These are phyloP conservation scores for Ilex aquifolium DNA, from an alignment of 257 asterid species.

Conservation along the genomic window DNA sequence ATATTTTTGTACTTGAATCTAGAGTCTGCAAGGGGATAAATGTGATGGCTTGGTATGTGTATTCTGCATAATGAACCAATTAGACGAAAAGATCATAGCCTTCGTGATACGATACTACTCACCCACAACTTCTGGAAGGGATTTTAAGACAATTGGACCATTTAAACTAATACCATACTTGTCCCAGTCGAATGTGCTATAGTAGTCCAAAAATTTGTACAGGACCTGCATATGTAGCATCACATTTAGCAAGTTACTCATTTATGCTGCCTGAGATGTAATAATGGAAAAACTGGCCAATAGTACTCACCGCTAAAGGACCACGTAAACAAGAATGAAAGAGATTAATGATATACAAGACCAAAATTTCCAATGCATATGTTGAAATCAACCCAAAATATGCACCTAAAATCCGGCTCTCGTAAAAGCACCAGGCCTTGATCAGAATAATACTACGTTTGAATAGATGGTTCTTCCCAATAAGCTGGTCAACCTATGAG, in stretches of 20 bases:
- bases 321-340: conserved; percentile 23
- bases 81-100: not conserved
- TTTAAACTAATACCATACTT: conserved; percentile 24
- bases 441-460: conserved; percentile 33
- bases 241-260: not conserved
- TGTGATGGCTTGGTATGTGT: not conserved
- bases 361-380: conserved; percentile 29
- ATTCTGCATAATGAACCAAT: not conserved
- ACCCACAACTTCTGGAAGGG: conserved; percentile 24
- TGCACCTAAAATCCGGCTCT: conserved; percentile 40
- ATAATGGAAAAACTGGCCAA: not conserved
- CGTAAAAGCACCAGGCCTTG: conserved; percentile 38
- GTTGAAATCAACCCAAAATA: conserved; percentile 26
- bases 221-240: conserved; percentile 22
- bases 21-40: not conserved
- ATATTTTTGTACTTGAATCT: not conserved
- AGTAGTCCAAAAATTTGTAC: conserved; percentile 28
- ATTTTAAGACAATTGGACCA: conserved; percentile 18
- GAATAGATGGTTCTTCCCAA: conserved; percentile 32
- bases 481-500: conserved; percentile 5
- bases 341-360: conserved; percentile 24
- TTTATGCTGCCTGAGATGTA: not conserved
- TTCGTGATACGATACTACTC: conserved; percentile 8
- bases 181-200: conserved; percentile 28
- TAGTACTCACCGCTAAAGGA: conserved; percentile 22